Base-by-base conservation (phyloP, 2,329 filamentous ascomycete genomes). In the Calonectria ilicicola region DNA sequence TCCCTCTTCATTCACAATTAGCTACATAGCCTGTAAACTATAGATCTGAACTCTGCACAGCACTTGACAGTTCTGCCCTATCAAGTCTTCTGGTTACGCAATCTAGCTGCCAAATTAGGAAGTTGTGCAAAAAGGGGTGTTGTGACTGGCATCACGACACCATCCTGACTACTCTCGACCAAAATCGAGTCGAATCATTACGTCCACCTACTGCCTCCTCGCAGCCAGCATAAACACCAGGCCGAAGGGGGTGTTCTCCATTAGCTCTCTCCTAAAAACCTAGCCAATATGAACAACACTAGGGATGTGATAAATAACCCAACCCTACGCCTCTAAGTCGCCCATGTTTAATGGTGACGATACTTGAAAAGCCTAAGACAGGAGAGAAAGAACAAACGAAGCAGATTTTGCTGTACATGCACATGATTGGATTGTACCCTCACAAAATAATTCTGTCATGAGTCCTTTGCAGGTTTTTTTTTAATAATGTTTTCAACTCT, bases 401-500 rank as follows among this genome's bases (percentile, higher is more conserved):
- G 9, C 29, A 32, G 29, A 9, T 32, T 32, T 9, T 32, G 5
- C 29, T n/a, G n/a, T n/a, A n/a, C n/a, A 32, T 32, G 29, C 29
- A 32, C 29, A 32, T 32, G 5, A 32, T 9, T 14, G 7, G 14
- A 40, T 17, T 12, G 38, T 42, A 35, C n/a, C 1, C 42, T 58
- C 53, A 58, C 32, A 26, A 38, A 6, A 19, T n/a, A 38, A 38
- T 10, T 2, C 29, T 38, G 35, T 8, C 10, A 58, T 67, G 73
- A 70, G 63, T 76, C 64, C 75, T 74, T 76, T 69, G 72, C 72
- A 67, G 72, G 70, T 60, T 74, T 71, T 72, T 74, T 74, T 67
- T 58, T 56, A 58, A 58, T 35, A 72, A 67, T 67, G 56, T 76
- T 67, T 79, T 72, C 76, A 76, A 71, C 66, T 64, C 47, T 70